These are phyloP conservation scores for Verticillium klebahnii DNA, from an alignment of 2,329 filamentous ascomycete species.

Conservation along the genomic window DNA sequence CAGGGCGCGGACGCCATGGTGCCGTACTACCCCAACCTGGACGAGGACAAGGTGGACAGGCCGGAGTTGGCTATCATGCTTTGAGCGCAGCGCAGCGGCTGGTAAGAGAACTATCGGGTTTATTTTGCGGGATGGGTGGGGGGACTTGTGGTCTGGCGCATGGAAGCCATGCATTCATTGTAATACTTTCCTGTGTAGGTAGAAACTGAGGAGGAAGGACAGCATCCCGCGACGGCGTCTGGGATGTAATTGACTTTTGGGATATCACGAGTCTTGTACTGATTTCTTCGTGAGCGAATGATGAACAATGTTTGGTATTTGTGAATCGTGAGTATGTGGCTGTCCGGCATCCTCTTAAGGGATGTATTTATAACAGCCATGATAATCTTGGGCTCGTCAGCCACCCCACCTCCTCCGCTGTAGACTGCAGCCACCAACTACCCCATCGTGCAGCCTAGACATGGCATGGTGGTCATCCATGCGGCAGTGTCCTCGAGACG, in stretches of 20 bases:
- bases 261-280: neutral
- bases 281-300: neutral
- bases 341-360: neutral
- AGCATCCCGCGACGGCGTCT: neutral
- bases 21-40: constrained; percentile 87
- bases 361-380: neutral
- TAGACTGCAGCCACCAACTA: neutral
- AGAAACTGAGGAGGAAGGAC: constrained; percentile 1
- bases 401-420: neutral
- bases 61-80: constrained; percentile 80
- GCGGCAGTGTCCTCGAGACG: neutral
- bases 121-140: neutral
- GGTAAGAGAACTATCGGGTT: neutral
- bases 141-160: neutral
- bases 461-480: neutral
- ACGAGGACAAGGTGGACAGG: constrained; percentile 73
- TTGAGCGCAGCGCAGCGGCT: constrained; percentile 34
- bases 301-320: neutral
- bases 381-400: neutral
- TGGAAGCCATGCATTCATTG: constrained; percentile 2
- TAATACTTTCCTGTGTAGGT: constrained; percentile 3
- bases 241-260: neutral
- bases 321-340: neutral
- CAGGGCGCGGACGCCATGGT: constrained; percentile 92
- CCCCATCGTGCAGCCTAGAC: neutral